phyloP scores from a whole-genome alignment of 2,329 filamentous ascomycete species.

The Fusarium napiforme region DNA sequence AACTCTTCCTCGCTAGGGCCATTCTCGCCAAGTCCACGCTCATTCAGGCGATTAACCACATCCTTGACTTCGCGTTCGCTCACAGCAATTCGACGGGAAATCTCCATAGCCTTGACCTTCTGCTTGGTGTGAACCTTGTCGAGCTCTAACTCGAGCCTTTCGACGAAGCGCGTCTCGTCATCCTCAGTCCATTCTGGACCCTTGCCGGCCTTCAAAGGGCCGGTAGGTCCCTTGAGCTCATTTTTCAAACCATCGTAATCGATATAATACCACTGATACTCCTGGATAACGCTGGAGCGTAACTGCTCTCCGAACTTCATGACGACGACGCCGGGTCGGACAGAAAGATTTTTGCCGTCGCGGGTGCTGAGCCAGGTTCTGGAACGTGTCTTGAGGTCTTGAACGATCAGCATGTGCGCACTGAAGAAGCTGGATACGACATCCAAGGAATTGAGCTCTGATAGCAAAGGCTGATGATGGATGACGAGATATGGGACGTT shows the following conservation, averaged over 20 bases:
- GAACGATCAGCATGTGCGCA: constrained; percentile 62
- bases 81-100: constrained; percentile 86
- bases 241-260: constrained; percentile 94
- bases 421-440: constrained; percentile 27
- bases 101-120: constrained; percentile 96
- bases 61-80: constrained; percentile 91
- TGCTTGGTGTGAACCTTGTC: constrained; percentile 99
- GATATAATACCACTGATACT: constrained; percentile 99
- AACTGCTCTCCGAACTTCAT: constrained; percentile 97
- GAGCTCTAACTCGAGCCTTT: constrained; percentile 87
- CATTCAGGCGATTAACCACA: constrained; percentile 80
- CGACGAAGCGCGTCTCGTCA: constrained; percentile 89
- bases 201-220: constrained; percentile 55
- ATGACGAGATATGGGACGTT: neutral
- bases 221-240: constrained; percentile 80
- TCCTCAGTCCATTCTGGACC: constrained; percentile 84
- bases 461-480: neutral
- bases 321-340: constrained; percentile 65
- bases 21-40: constrained; percentile 66
- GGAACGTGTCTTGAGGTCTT: constrained; percentile 59
- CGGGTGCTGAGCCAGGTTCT: constrained; percentile 55
- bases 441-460: constrained; percentile 20
- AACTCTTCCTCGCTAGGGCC: constrained; percentile 90
- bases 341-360: constrained; percentile 43
- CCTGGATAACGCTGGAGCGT: constrained; percentile 92